phyloP scores from a whole-genome alignment of 2,329 filamentous ascomycete genomes.

The Trichoderma atrobrunneum region DNA sequence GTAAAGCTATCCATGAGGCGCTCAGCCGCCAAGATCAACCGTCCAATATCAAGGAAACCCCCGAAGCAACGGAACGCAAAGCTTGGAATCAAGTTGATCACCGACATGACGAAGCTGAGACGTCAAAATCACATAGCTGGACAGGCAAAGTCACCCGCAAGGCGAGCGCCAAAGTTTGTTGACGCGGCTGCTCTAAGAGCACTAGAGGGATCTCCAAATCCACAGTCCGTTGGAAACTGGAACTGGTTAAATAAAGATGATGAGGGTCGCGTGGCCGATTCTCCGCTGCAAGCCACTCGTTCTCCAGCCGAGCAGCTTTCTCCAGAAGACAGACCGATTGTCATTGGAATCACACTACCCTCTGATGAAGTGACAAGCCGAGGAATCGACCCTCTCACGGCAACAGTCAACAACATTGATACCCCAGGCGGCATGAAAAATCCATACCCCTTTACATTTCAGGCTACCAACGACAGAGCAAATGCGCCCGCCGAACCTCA shows the following conservation, averaged over 20 bases:
- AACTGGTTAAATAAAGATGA: constrained; percentile 50
- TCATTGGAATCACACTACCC: constrained; percentile 68
- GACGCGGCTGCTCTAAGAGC: constrained; percentile 59
- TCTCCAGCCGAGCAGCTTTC: constrained; percentile 52
- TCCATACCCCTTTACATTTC: constrained; percentile 4
- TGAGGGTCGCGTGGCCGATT: constrained; percentile 30
- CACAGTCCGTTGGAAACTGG: constrained; percentile 55
- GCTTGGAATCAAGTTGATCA: constrained; percentile 66
- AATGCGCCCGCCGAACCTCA: constrained; percentile 24
- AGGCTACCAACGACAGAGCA: not conserved
- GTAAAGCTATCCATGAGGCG: constrained; percentile 32
- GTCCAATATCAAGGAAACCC: constrained; percentile 57
- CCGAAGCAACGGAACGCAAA: constrained; percentile 60
- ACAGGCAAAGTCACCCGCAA: constrained; percentile 31
- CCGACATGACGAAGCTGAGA: constrained; percentile 59
- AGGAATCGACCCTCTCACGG: constrained; percentile 50
- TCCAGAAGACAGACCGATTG: constrained; percentile 67
- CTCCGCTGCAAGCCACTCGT: constrained; percentile 29
- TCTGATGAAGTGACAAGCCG: constrained; percentile 36
- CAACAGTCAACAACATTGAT: constrained; percentile 39
- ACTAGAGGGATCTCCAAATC: constrained; percentile 54
- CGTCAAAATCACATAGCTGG: constrained; percentile 40
- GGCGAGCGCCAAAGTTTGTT: constrained; percentile 48
- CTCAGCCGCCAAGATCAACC: constrained; percentile 41
- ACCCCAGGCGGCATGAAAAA: constrained; percentile 6